Percentiles rank a stretch among this genome's conserved stretches.
phyloP scores from a whole-genome alignment of 148 eudicot species.

The Agrostemma githago region DNA sequence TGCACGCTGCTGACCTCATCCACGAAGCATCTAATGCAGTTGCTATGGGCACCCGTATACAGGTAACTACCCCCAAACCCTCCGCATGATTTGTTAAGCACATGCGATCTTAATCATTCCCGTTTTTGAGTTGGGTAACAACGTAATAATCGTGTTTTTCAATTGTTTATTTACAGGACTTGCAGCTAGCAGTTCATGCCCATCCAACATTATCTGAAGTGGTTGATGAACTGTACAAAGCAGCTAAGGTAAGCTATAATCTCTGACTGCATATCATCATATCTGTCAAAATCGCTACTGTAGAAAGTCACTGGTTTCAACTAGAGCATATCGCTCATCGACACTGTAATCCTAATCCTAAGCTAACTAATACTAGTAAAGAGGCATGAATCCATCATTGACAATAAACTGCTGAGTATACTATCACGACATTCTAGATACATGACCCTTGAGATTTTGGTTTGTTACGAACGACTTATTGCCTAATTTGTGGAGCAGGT shows the following conservation, averaged over 20 bases:
- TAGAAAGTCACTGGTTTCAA: too few relatives aligned
- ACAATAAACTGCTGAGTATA: too few relatives aligned
- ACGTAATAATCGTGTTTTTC: background rate
- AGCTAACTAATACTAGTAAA: background rate
- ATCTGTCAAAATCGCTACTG: background rate
- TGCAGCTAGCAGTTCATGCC: constrained; percentile 91
- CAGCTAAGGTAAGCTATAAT: constrained; percentile 66
- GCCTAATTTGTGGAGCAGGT: constrained; percentile 45
- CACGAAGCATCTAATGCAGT: constrained; percentile 99
- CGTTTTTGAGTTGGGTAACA: constrained; percentile 2
- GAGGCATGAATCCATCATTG: background rate
- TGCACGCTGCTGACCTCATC: constrained; percentile 98
- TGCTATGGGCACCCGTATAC: constrained; percentile 85
- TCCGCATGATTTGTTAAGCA: background rate
- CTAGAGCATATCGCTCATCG: background rate
- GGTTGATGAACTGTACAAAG: constrained; percentile 89
- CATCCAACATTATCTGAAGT: constrained; percentile 99
- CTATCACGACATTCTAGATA: too few relatives aligned
- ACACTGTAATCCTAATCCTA: background rate
- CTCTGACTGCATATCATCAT: constrained; percentile 5
- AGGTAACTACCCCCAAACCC: constrained; percentile 38
- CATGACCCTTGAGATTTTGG: too few relatives aligned
- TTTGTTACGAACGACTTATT: background rate
- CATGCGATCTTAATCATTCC: background rate
- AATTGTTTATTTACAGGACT: constrained; percentile 51